phyloP scores from a whole-genome alignment of 768 basidiomycete genomes.

The Rhodotorula babjevae region DNA sequence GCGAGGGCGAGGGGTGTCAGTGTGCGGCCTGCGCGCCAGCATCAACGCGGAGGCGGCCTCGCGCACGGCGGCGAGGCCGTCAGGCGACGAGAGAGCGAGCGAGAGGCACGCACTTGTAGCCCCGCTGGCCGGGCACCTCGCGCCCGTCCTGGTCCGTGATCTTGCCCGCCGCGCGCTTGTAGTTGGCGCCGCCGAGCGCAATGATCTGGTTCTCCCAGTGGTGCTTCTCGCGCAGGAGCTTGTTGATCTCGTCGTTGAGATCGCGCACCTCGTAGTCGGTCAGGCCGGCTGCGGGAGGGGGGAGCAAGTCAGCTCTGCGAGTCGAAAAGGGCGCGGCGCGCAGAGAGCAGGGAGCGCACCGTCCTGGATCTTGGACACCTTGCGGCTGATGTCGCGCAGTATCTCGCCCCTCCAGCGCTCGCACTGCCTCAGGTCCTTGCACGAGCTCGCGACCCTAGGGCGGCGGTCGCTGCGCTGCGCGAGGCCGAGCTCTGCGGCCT shows the following conservation, averaged over 20 bases:
- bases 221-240: constrained; percentile 83
- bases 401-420: constrained; percentile 97
- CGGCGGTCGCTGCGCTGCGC: constrained; percentile 71
- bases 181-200: constrained; percentile 92
- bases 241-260: constrained; percentile 96
- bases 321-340: not conserved
- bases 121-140: constrained; percentile 92
- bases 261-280: constrained; percentile 95
- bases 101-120: constrained; percentile 72
- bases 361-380: constrained; percentile 98
- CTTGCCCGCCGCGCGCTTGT: constrained; percentile 77
- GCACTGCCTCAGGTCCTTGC: constrained; percentile 85
- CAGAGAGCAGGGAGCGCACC: constrained; percentile 52
- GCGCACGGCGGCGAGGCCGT: too few relatives aligned
- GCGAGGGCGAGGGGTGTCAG: not conserved
- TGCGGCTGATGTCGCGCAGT: constrained; percentile 84
- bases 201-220: constrained; percentile 99
- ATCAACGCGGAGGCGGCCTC: too few relatives aligned
- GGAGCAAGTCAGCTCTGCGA: too few relatives aligned
- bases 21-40: too few relatives aligned
- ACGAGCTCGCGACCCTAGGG: constrained; percentile 84
- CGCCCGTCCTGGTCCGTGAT: constrained; percentile 93
- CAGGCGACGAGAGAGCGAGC: not conserved
- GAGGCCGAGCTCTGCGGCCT: constrained; percentile 90
- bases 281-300: constrained; percentile 63